Evolutionary conservation across 1,139 yeast species (phyloP), one percentile per base, ranked within the genome.

Genomic region (Sporopachydermia cereana): DNA sequence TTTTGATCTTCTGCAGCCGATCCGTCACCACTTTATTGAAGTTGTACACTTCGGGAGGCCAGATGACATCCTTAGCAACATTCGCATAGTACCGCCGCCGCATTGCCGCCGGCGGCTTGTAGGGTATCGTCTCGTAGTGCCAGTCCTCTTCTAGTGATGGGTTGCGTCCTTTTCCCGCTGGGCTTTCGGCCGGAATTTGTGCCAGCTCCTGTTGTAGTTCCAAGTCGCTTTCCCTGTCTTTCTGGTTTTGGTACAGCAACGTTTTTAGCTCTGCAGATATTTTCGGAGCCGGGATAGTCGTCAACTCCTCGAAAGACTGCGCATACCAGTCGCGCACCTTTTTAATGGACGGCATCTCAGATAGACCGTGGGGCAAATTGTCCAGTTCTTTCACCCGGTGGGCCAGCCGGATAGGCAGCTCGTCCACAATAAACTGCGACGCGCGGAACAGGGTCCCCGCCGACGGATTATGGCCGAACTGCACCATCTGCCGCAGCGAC

Each of bases 301-400:
- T 77, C 53, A 86, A 70, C 57, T 86, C 96, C 54, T 85, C 88
- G 60, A 86, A 88, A 17, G 91, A 80, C 61, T 85, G 94, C 2
- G 93, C 91, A 57, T 88, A 88, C 96, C 96, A 88, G 58, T 84
- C 79, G 51, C 80, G 75, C 20, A 88, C 96, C 52, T 79, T 73
- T 48, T 73, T 68, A 43, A 91, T 84, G 2, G 88, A 78, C 1
- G 88, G 86, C 76, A 79, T 79, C 36, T 78, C 70, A 53, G 71
- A 72, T 47, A 88, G 69, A 0, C 86, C 91, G 54, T 79, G 70
- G 0, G 96, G 96, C 29, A 93, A 74, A 41, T 74, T 74, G 43
- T 86, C 95, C 48, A 88, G 67, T 58, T 86, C 96, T 58, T 84
- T 80, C 27, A 86, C 95, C 48, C 94, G 74, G 53, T 84, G 83